Percentiles rank a stretch among this genome's conserved stretches.
Evolutionary conservation across 805 yeast genomes (phyloP).

Genomic region (Saccharomycopsis babjevae): DNA sequence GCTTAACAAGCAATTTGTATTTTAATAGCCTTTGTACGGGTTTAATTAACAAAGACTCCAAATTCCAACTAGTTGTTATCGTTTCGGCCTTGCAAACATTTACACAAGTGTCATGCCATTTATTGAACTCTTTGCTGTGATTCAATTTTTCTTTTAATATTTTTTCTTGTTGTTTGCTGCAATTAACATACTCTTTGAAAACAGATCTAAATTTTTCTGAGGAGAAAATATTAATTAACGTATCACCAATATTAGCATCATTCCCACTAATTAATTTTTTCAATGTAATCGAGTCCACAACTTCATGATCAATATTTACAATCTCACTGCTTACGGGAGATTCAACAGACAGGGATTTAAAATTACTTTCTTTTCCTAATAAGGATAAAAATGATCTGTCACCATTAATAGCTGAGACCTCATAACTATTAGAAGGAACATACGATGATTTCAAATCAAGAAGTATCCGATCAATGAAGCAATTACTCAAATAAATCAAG

Average conservation of each 20-base stretch:
- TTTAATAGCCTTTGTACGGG: constrained; percentile 37
- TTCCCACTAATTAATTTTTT: background rate
- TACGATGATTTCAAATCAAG: background rate
- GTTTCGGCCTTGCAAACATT: constrained; percentile 19
- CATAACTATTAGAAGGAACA: constrained; percentile 20
- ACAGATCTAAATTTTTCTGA: constrained; percentile 20
- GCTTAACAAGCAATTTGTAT: constrained; percentile 22
- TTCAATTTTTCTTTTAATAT: constrained; percentile 23
- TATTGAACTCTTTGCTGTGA: constrained; percentile 21
- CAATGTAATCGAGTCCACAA: background rate
- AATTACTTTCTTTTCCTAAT: background rate
- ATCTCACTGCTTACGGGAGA: background rate
- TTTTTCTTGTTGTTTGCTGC: constrained; percentile 20
- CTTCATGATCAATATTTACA: background rate
- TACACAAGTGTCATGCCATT: constrained; percentile 28
- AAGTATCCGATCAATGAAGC: constrained; percentile 19
- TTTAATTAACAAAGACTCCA: constrained; percentile 31
- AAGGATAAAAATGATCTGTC: constrained; percentile 17
- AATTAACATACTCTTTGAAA: constrained; percentile 26
- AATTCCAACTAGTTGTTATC: constrained; percentile 30
- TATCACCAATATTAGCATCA: background rate
- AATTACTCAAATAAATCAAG: constrained; percentile 23
- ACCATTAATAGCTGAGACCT: constrained; percentile 16
- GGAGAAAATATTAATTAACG: background rate
- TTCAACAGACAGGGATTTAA: background rate